Evolutionary conservation across 805 yeast genomes (phyloP).

Genomic region (Myxozyma vanderwaltii): DNA sequence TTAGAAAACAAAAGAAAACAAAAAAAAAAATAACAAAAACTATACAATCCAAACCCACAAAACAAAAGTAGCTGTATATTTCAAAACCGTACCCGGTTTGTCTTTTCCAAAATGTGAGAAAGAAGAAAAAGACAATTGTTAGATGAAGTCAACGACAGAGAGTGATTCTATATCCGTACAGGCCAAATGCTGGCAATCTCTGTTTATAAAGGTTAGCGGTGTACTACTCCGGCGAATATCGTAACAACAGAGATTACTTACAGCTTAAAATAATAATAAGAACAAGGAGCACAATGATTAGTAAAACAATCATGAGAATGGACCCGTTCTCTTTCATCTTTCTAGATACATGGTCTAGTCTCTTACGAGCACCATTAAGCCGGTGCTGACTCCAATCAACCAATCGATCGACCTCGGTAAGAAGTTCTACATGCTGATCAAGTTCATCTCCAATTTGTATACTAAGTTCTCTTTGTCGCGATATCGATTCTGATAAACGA

Average conservation of each 20-base stretch:
- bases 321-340: slow-evolving; percentile 44
- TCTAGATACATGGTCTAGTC: slow-evolving; percentile 44
- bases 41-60: slow-evolving; percentile 6
- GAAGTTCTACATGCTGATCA: slow-evolving; percentile 42
- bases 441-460: slow-evolving; percentile 46
- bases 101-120: neutral
- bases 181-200: too few species aligned
- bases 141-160: too few species aligned
- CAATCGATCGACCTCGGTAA: slow-evolving; percentile 45
- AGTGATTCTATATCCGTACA: too few species aligned
- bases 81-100: neutral
- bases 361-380: slow-evolving; percentile 41
- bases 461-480: slow-evolving; percentile 45
- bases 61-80: neutral
- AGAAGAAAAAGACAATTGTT: too few species aligned
- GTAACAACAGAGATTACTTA: neutral
- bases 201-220: neutral
- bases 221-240: neutral
- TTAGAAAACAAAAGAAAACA: neutral
- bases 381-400: slow-evolving; percentile 43
- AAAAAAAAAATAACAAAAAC: neutral
- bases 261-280: slow-evolving; percentile 41
- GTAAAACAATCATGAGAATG: slow-evolving; percentile 40
- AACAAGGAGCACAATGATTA: slow-evolving; percentile 42
- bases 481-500: slow-evolving; percentile 42